A percentile compares a stretch with the other conserved stretches of the same genome.
Conservation (phyloP, 176 grass and related monocot genomes). For the Pontederia paniculata region DNA sequence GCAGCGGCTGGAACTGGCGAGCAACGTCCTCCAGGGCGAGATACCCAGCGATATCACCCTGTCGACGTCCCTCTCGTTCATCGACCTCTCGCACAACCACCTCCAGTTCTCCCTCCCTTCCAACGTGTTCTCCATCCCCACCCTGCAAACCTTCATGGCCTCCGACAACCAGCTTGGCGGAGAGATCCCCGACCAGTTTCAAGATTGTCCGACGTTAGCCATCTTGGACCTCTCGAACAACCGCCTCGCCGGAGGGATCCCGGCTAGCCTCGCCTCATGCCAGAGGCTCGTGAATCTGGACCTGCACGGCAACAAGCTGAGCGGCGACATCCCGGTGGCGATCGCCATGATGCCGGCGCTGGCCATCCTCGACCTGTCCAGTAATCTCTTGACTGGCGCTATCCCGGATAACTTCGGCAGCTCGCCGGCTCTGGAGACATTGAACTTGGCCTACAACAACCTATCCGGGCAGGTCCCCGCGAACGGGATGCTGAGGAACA, state of each 20-base stretch:
- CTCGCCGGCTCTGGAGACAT: constrained; percentile 80
- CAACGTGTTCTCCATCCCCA: constrained; percentile 42
- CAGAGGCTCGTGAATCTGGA: constrained; percentile 71
- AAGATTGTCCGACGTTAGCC: constrained; percentile 67
- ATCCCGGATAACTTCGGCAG: constrained; percentile 91
- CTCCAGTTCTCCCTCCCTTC: constrained; percentile 58
- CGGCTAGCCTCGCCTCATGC: constrained; percentile 63
- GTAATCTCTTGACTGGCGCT: constrained; percentile 50
- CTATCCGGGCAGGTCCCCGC: constrained; percentile 52
- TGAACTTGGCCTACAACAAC: constrained; percentile 81
- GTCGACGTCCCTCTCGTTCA: constrained; percentile 69
- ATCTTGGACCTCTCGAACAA: constrained; percentile 86
- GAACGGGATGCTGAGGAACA: constrained; percentile 64
- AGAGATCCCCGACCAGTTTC: constrained; percentile 72
- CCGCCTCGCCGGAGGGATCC: constrained; percentile 39
- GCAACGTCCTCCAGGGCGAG: constrained; percentile 66
- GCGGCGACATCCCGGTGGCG: constrained; percentile 48
- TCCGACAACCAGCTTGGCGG: constrained; percentile 68
- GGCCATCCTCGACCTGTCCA: constrained; percentile 75
- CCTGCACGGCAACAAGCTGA: constrained; percentile 43
- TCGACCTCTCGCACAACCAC: constrained; percentile 69
- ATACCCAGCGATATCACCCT: constrained; percentile 60
- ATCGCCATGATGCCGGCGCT: constrained; percentile 84
- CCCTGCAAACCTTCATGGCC: constrained; percentile 73
- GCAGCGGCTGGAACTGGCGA: constrained; percentile 66